Conservation (phyloP, 2,329 filamentous ascomycete genomes). For the Fusarium xyrophilum region DNA sequence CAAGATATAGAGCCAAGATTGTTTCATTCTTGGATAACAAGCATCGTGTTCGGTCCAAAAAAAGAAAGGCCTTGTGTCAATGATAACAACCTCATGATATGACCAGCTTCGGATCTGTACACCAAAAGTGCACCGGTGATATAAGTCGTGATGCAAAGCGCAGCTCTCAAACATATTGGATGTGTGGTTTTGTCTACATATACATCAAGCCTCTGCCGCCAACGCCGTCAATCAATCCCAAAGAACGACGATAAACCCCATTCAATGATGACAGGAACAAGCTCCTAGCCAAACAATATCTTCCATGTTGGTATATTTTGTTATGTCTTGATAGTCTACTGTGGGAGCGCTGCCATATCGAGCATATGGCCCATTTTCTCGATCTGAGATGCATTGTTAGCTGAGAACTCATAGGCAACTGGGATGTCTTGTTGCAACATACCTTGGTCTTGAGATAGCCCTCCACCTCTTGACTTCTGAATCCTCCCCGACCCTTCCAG, state of each 20-base stretch:
- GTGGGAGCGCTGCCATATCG: conserved; percentile 54
- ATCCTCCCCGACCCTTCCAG: conserved; percentile 86
- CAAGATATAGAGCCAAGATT: not conserved
- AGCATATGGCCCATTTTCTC: conserved; percentile 88
- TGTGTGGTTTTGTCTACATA: conserved; percentile 35
- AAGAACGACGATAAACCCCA: conserved; percentile 34
- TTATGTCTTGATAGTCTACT: conserved; percentile 4
- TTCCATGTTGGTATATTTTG: not conserved
- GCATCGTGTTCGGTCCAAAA: not conserved
- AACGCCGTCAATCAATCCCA: conserved; percentile 36
- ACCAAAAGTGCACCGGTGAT: too few species aligned
- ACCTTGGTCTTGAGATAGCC: conserved; percentile 96
- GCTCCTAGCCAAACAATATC: not conserved
- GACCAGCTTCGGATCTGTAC: not conserved
- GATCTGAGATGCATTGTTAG: conserved; percentile 61
- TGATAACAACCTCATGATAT: not conserved
- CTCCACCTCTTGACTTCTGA: conserved; percentile 87
- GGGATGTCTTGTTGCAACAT: conserved; percentile 35
- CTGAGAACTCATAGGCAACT: accelerated
- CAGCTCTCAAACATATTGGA: not conserved
- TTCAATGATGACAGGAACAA: conserved; percentile 22
- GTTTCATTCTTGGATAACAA: not conserved
- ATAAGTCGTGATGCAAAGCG: not conserved
- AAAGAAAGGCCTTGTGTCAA: not conserved
- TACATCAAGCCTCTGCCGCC: conserved; percentile 30